phyloP scores from a whole-genome alignment of 306 rosid genomes.

The Senna siamea region DNA sequence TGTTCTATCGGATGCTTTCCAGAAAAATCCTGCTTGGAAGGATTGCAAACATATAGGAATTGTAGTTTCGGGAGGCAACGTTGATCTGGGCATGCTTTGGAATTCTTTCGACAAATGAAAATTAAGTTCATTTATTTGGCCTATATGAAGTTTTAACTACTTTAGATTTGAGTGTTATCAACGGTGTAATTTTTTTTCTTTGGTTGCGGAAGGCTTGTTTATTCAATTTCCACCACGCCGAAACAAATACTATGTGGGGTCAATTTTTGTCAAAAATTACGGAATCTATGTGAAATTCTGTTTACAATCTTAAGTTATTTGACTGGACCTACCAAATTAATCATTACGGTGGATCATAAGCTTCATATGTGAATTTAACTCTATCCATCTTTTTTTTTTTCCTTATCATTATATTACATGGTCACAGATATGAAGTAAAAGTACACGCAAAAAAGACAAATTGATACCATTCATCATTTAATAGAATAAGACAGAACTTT shows the following conservation, averaged over 20 bases:
- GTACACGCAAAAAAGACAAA: too few relatives aligned
- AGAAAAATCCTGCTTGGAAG: conserved; percentile 69
- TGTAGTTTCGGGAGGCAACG: conserved; percentile 86
- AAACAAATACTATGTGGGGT: not conserved
- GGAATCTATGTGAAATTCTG: not conserved
- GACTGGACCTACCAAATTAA: not conserved
- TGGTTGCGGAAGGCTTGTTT: too few relatives aligned
- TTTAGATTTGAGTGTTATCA: conserved; percentile 5
- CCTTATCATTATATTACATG: too few relatives aligned
- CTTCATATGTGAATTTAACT: too few relatives aligned
- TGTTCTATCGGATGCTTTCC: conserved; percentile 76
- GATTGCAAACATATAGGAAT: conserved; percentile 75
- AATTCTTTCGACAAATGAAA: conserved; percentile 60
- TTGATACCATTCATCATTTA: too few relatives aligned
- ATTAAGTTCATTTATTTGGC: conserved; percentile 17
- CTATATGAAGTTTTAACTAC: conserved; percentile 15
- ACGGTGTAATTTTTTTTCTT: too few relatives aligned
- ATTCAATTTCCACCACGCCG: too few relatives aligned
- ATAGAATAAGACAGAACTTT: too few relatives aligned
- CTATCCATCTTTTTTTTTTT: too few relatives aligned
- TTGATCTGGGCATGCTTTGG: conserved; percentile 75
- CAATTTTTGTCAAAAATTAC: conserved; percentile 10
- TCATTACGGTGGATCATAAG: not conserved
- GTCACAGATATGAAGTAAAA: too few relatives aligned
- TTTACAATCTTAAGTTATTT: not conserved